Percentiles rank a stretch among this genome's conserved stretches.
Conservation (phyloP, 495 filamentous ascomycete species). For the Penicillium simplicissimum region DNA sequence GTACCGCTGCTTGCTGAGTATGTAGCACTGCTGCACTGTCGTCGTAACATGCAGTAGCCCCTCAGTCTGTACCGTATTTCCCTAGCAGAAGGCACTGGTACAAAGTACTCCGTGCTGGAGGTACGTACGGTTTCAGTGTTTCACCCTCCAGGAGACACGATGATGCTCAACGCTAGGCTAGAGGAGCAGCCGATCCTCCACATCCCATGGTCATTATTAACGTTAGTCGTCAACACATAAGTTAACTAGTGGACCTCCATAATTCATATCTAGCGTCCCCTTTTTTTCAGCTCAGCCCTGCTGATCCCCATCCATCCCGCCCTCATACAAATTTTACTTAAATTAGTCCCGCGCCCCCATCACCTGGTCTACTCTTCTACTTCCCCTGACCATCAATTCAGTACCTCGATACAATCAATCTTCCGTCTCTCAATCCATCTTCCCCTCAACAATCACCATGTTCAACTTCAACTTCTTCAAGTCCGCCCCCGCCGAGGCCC, state of each 20-base stretch:
- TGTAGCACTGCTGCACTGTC: neutral
- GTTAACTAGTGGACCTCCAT: neutral
- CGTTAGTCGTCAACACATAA: neutral
- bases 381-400: neutral
- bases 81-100: neutral
- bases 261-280: conserved; percentile 3
- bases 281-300: conserved; percentile 8
- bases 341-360: conserved; percentile 6
- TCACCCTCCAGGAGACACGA: neutral
- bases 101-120: no score
- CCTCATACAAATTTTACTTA: conserved; percentile 11
- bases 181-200: conserved; percentile 26
- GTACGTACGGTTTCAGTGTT: no score
- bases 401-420: neutral
- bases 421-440: neutral
- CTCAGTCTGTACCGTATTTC: neutral
- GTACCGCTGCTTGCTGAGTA: conserved; percentile 14
- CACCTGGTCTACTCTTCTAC: neutral
- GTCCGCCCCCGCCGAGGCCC: conserved; percentile 34
- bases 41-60: neutral
- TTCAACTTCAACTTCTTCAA: conserved; percentile 46
- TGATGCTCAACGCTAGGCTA: neutral
- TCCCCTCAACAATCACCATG: conserved; percentile 25
- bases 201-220: conserved; percentile 9
- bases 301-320: conserved; percentile 1